Base-by-base conservation (phyloP, 495 filamentous ascomycete species). In the Xanthoparmelia taractica region DNA sequence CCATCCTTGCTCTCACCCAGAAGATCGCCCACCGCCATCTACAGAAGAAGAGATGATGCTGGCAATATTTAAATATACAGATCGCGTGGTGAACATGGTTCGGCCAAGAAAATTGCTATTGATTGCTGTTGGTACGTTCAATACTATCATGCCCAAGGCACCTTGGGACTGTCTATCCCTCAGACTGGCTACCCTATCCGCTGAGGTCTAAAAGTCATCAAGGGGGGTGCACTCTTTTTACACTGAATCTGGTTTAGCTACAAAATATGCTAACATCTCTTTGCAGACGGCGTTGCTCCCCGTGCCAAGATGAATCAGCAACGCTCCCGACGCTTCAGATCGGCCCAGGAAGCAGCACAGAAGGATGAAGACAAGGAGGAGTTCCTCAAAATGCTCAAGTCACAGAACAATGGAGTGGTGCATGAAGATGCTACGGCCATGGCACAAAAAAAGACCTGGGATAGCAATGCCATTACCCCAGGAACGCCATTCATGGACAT, bases 21-120 rank as follows among this genome's bases (percentile, higher is more conserved):
- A 99, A 75, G 93, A 97, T 67, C 87, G 82, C 64, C 91, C 94
- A 5, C 83, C 94, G 7, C 94, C 94, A 34, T 87, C 87, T 69
- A 92, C 90, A 48, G 94, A 99, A 78, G 90, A 94, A 74, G 94
- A 97, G 75, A 99, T 99, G 95, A 99, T 99, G 94, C 62, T 96
- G 65, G 95, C 92, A 70, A 85, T 97, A 64, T 97, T 97, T 79
- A 88, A 88, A 69, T 97, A 97, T 74, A 99, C 95, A 18, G 92
- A 99, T 68, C 86, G 94, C 56, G 93, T 99, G 36, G 90, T 99
- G 65, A 96, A 96, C 73, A 97, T 97, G 93, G 92, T 93, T 65
- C 88, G 94, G 31, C 94, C 94, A 20, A 85, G 95, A 68, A 97
- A 95, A 76, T 75, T 99, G 55, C 81, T 99, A 66, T 91, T 97